A percentile compares a stretch with the other conserved stretches of the same genome.
phyloP scores from a whole-genome alignment of 768 basidiomycete species.

The Psilocybe cyanescens region DNA sequence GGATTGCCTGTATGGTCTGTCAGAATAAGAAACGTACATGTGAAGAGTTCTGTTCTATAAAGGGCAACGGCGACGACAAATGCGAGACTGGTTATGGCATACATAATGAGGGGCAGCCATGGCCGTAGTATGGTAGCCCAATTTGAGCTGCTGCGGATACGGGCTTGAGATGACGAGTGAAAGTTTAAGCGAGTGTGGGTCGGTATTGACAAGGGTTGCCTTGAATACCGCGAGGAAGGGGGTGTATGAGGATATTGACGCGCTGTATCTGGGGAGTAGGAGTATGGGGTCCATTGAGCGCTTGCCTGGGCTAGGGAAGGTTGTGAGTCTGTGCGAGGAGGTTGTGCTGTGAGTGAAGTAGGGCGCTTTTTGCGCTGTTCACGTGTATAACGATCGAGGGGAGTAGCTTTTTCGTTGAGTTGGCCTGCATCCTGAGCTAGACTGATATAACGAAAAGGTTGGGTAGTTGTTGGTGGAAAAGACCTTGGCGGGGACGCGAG shows the following conservation, averaged over 20 bases:
- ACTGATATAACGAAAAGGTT: constrained; percentile 23
- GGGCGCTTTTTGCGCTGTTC: constrained; percentile 19
- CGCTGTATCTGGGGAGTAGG: constrained; percentile 14
- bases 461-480: constrained; percentile 18
- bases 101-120: constrained; percentile 80
- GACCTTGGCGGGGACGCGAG: constrained; percentile 26
- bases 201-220: constrained; percentile 13
- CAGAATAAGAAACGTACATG: constrained; percentile 52
- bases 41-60: constrained; percentile 83
- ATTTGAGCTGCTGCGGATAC: constrained; percentile 3
- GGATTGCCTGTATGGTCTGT: constrained; percentile 4
- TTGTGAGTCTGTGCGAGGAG: constrained; percentile 23
- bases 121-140: constrained; percentile 47
- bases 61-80: constrained; percentile 84
- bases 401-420: constrained; percentile 23
- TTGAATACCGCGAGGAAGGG: constrained; percentile 12
- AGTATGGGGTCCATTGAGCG: constrained; percentile 27
- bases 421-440: constrained; percentile 25
- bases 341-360: constrained; percentile 12
- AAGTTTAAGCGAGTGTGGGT: constrained; percentile 19
- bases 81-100: constrained; percentile 74
- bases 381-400: constrained; percentile 9
- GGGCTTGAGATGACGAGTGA: constrained; percentile 16
- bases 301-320: constrained; percentile 22
- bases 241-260: constrained; percentile 16